phyloP scores from a whole-genome alignment of 495 filamentous ascomycete genomes.

The Durotheca rogersii region DNA sequence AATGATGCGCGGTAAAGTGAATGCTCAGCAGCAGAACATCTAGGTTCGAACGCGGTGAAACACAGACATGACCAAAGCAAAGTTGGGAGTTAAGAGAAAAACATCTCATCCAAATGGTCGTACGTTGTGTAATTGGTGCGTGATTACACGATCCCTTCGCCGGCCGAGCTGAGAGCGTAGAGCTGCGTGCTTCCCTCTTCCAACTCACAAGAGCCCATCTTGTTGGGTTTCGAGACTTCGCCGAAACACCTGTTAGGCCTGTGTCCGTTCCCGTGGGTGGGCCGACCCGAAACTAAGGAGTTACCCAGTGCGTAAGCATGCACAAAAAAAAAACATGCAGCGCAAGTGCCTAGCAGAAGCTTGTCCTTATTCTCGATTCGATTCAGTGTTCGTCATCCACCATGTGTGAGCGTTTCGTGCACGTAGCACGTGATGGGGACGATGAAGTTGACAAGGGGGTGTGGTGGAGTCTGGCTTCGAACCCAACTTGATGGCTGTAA shows the following conservation, averaged over 20 bases:
- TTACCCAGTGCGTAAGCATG: slow-evolving; percentile 3
- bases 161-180: not conserved
- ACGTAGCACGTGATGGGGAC: slow-evolving; percentile 24
- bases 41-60: not conserved
- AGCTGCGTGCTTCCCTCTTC: slow-evolving; percentile 4
- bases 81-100: slow-evolving; percentile 10
- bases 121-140: too few relatives aligned
- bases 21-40: not conserved
- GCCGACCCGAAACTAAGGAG: not conserved
- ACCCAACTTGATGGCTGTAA: slow-evolving; percentile 22
- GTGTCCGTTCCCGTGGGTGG: slow-evolving; percentile 1
- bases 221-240: slow-evolving; percentile 13
- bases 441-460: slow-evolving; percentile 4
- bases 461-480: slow-evolving; percentile 23
- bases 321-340: slow-evolving; percentile 4
- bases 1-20: not conserved
- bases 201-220: not conserved
- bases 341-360: slow-evolving; percentile 1
- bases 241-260: slow-evolving; percentile 1
- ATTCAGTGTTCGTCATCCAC: slow-evolving; percentile 4
- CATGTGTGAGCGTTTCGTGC: slow-evolving; percentile 13
- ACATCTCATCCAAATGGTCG: too few relatives aligned
- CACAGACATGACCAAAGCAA: not conserved
- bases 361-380: slow-evolving; percentile 2
- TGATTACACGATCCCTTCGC: not conserved